phyloP scores from a whole-genome alignment of 1,284 basidiomycete species.

The Mycena citricolor region DNA sequence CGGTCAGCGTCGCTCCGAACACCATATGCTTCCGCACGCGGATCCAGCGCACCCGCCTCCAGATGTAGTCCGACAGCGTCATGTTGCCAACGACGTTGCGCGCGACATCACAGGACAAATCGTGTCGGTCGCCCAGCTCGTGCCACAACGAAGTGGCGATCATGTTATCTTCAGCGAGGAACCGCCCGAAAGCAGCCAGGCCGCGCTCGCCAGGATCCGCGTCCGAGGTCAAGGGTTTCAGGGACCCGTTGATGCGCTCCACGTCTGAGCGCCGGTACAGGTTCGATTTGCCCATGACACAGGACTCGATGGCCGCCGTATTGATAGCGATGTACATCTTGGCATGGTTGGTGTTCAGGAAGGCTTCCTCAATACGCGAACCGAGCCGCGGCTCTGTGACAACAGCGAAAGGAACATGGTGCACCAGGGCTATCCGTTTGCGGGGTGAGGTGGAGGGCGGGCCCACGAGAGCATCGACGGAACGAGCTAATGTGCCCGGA shows the following conservation, averaged over 20 bases:
- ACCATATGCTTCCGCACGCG: slow-evolving; percentile 93
- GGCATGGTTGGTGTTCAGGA: slow-evolving; percentile 95
- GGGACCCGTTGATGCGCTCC: slow-evolving; percentile 64
- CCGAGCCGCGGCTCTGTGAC: slow-evolving; percentile 70
- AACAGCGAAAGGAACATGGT: slow-evolving; percentile 93
- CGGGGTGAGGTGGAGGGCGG: slow-evolving; percentile 35
- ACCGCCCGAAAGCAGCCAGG: slow-evolving; percentile 78
- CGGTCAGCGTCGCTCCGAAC: slow-evolving; percentile 75
- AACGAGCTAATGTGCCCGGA: slow-evolving; percentile 80
- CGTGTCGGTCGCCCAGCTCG: slow-evolving; percentile 82
- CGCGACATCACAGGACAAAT: slow-evolving; percentile 85
- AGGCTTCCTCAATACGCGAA: slow-evolving; percentile 88
- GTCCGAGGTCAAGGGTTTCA: slow-evolving; percentile 43
- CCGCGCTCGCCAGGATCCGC: slow-evolving; percentile 46
- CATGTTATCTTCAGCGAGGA: slow-evolving; percentile 96
- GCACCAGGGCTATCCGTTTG: slow-evolving; percentile 80
- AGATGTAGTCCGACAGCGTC: slow-evolving; percentile 77
- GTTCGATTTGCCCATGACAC: slow-evolving; percentile 97
- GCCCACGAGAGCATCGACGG: slow-evolving; percentile 72
- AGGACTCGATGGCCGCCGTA: slow-evolving; percentile 84
- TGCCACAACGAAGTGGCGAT: slow-evolving; percentile 90
- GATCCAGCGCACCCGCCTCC: slow-evolving; percentile 89
- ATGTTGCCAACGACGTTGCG: slow-evolving; percentile 88
- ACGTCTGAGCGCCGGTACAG: slow-evolving; percentile 90
- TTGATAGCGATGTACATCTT: slow-evolving; percentile 99